Conservation (phyloP, 306 rosid species). For the Cicer bijugum region DNA sequence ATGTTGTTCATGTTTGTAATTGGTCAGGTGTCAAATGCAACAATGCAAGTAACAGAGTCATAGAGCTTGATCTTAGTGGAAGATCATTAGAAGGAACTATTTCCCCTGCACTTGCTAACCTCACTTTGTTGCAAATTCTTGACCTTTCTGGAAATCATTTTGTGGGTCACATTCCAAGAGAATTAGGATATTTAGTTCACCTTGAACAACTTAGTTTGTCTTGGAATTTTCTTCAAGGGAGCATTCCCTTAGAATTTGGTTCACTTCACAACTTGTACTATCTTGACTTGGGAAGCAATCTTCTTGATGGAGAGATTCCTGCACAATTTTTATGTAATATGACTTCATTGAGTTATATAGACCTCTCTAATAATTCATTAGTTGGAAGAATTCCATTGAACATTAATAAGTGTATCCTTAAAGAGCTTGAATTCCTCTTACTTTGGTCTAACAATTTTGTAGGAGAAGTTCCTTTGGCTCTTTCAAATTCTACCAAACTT, state of each 20-base stretch:
- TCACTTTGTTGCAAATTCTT: slow-evolving; percentile 71
- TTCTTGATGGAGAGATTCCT: slow-evolving; percentile 69
- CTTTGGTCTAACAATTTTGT: slow-evolving; percentile 83
- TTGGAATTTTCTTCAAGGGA: slow-evolving; percentile 62
- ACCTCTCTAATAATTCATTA: slow-evolving; percentile 82
- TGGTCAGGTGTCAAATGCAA: slow-evolving; percentile 85
- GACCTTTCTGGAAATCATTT: slow-evolving; percentile 78
- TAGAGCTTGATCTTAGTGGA: slow-evolving; percentile 79
- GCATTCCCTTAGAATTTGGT: slow-evolving; percentile 67
- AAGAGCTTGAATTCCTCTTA: slow-evolving; percentile 63
- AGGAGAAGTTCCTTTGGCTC: slow-evolving; percentile 71
- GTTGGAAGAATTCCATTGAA: slow-evolving; percentile 65
- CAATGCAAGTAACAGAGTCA: slow-evolving; percentile 57
- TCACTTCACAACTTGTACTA: slow-evolving; percentile 65
- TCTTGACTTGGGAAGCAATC: slow-evolving; percentile 78
- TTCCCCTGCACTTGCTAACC: slow-evolving; percentile 71
- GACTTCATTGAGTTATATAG: slow-evolving; percentile 72
- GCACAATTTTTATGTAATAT: slow-evolving; percentile 70
- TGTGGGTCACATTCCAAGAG: slow-evolving; percentile 71
- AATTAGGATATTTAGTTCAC: slow-evolving; percentile 60
- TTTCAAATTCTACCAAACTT: slow-evolving; percentile 71
- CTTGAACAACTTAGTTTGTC: slow-evolving; percentile 72
- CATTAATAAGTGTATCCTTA: slow-evolving; percentile 57
- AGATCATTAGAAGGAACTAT: slow-evolving; percentile 67
- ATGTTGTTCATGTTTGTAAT: slow-evolving; percentile 57